Base-by-base conservation (phyloP, 805 yeast species). In the Ogataea degrootiae region DNA sequence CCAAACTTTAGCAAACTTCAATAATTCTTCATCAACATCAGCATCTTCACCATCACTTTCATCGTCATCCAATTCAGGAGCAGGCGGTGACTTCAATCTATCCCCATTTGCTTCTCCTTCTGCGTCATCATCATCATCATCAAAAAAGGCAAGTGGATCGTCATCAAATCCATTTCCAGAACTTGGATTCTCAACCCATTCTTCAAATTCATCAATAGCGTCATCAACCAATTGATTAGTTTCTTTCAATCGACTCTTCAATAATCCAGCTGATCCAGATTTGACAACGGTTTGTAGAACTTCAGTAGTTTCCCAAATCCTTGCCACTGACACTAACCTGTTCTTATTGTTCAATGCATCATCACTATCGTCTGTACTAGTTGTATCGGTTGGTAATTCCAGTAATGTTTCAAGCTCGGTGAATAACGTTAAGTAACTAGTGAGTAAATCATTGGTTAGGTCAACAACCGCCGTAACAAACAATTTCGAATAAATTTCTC, bases 241-340 rank as follows among this genome's bases (percentile, higher is more conserved):
- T 44, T 69, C 68, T 47, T 67, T 70, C 4, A 85, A 65, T 45
- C 74, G 75, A 31, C 56, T 55, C 34, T 75, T 76, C 44, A 85
- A 64, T 2, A 81, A 57, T 2, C 82, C 85, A 16, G 79, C 51
- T 42, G 79, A 75, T 0, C 89, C 89, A 22, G 61, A 65, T 19
- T 68, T 66, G 5, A 77, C 56, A 17, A 77, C 58, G 8, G 65
- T 61, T 11, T 65, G 62, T 8, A 85, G 44, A 0, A 59, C 56
- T 47, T 82, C 86, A 60, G 90, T 83, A 34, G 69, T 62, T n/a
- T 79, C 73, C 95, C 95, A 87, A 4, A 87, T 70, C 58, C 76
- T 75, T 15, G 90, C 94, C 19, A 86, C 77, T 0, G 79, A 70
- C 1, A 79, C 65, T 31, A 87, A 66, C 55, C 91, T 71, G 14